Evolutionary conservation across 2,329 filamentous ascomycete genomes (phyloP), one percentile per base, ranked within the genome.

Genomic region (Fusarium nelsonii): DNA sequence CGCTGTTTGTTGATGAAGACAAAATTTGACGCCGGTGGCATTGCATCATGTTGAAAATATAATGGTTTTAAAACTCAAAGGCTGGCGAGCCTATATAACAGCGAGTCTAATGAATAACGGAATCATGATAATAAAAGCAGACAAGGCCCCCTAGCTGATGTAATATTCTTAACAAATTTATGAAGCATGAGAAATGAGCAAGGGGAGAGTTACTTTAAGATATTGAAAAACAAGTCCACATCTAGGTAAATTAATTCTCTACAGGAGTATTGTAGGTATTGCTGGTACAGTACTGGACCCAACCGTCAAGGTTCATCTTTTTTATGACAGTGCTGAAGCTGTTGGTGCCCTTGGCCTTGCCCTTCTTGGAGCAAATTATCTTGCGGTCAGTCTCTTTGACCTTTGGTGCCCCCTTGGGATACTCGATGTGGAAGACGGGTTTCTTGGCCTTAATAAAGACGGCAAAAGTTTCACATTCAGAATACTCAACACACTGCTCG

Each of bases 351-450:
- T 75, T 68, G 7, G 82, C 82, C 15, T 75, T 71, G 23, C 77
- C 79, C 41, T 68, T 58, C 39, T 62, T 57, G 4, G 79, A 78
- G 74, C 88, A 91, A 23, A 83, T 82, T 8, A 76, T 72, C 6
- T 77, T 62, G 68, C 81, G 75, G 65, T 79, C 67, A 20, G 66
- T 61, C 5, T 71, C 51, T 5, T 76, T 72, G 20, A 85, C 79
- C 4, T 70, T 60, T 77, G 77, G 77, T 9, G 83, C 84, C 10
- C 81, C 83, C 43, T 84, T 81, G 4, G 88, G 88, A 73, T 92
- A 92, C 79, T 92, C 91, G 66, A 92, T 91, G 74, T 92, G 87
- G 75, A 92, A 92, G 33, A 92, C 90, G 3, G 90, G 90, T 77
- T 92, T 92, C 33, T 83, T 81, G 8, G 84, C 84, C 11, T 83